A percentile compares a stretch with the other conserved stretches of the same genome.
phyloP scores from a whole-genome alignment of 371 early-diverging fungal species.

The Mucor indicus region DNA sequence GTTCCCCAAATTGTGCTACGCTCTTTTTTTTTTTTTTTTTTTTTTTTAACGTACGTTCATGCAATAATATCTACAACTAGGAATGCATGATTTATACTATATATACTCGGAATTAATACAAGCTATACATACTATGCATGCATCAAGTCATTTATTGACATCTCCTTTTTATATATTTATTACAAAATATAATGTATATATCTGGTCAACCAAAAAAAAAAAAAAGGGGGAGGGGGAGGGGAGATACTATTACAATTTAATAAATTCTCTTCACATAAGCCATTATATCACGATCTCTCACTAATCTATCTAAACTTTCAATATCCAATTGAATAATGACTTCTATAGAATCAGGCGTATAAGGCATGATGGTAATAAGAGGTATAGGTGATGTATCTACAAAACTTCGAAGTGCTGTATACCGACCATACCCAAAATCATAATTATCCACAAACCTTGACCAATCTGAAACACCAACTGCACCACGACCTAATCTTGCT shows the following conservation, averaged over 20 bases:
- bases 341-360: neutral
- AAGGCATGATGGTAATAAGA: slow-evolving; percentile 10
- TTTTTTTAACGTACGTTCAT: too few relatives aligned
- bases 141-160: too few relatives aligned
- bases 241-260: neutral
- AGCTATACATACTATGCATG: too few relatives aligned
- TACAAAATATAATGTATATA: neutral
- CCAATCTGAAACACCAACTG: slow-evolving; percentile 17
- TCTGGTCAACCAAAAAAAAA: neutral
- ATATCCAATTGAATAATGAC: slow-evolving; percentile 11
- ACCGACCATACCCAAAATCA: slow-evolving; percentile 10
- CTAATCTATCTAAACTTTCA: slow-evolving; percentile 5
- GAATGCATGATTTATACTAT: neutral
- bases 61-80: too few relatives aligned
- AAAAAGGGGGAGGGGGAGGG: too few relatives aligned
- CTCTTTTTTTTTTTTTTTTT: neutral
- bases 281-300: slow-evolving; percentile 9
- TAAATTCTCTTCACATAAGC: slow-evolving; percentile 1
- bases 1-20: neutral
- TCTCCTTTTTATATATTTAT: too few relatives aligned
- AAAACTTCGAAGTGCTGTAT: slow-evolving; percentile 6
- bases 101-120: neutral
- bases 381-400: slow-evolving; percentile 14
- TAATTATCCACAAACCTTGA: slow-evolving; percentile 4
- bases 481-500: slow-evolving; percentile 1